phyloP scores from a whole-genome alignment of 2,329 filamentous ascomycete genomes.

The Didymosphaeria variabile region DNA sequence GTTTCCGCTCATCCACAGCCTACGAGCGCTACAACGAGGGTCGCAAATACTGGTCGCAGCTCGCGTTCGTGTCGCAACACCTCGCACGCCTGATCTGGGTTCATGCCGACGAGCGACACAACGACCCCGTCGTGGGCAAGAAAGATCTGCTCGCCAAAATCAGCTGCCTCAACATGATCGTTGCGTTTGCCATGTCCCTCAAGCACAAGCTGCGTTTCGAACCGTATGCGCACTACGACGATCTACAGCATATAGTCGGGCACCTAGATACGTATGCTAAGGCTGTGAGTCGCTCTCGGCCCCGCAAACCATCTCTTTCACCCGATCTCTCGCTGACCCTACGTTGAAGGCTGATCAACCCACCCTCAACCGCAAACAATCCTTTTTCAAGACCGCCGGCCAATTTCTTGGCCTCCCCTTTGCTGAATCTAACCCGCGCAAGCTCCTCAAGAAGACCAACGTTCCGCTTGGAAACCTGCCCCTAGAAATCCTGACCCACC shows the following conservation, averaged over 20 bases:
- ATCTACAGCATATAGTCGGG: slow-evolving; percentile 72
- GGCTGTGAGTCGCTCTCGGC: slow-evolving; percentile 28
- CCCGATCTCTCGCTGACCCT: neutral
- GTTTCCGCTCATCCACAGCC: slow-evolving; percentile 77
- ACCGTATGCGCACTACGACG: slow-evolving; percentile 77
- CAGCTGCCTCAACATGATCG: slow-evolving; percentile 72
- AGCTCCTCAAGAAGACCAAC: neutral
- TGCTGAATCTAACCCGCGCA: slow-evolving; percentile 39
- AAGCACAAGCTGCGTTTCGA: slow-evolving; percentile 90
- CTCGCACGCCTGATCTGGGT: slow-evolving; percentile 85
- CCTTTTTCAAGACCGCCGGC: slow-evolving; percentile 66
- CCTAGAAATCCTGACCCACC: slow-evolving; percentile 77
- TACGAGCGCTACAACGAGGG: slow-evolving; percentile 73
- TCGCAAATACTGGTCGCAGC: slow-evolving; percentile 69
- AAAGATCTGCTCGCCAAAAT: slow-evolving; percentile 75
- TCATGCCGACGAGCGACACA: slow-evolving; percentile 68
- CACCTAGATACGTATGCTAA: slow-evolving; percentile 79
- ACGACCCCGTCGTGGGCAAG: slow-evolving; percentile 62
- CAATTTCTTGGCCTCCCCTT: slow-evolving; percentile 80
- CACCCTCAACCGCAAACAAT: slow-evolving; percentile 41
- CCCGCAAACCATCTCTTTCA: neutral
- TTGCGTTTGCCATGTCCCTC: slow-evolving; percentile 78
- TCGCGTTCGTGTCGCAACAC: slow-evolving; percentile 65
- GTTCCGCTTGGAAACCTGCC: slow-evolving; percentile 72
- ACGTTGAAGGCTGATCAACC: slow-evolving; percentile 37